A percentile compares a stretch with the other conserved stretches of the same genome.
Evolutionary conservation across 139 green algal species (phyloP).

Genomic region (Monoraphidium neglectum): DNA sequence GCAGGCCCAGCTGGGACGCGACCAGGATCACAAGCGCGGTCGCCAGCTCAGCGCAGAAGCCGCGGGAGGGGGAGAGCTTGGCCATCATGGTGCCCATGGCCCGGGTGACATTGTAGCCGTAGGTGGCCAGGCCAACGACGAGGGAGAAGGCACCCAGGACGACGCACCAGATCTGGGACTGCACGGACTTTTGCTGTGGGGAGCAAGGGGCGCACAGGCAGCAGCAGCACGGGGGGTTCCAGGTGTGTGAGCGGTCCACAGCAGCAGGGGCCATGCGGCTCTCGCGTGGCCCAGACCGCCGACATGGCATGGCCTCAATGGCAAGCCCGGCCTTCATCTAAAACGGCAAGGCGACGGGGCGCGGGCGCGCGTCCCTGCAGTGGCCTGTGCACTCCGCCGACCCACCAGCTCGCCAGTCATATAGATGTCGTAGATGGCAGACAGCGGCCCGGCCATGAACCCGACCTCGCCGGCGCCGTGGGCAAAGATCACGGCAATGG

Average conservation of each 20-base stretch:
- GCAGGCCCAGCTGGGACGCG: conserved; percentile 40
- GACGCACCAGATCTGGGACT: conserved; percentile 52
- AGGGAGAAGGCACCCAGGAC: conserved; percentile 53
- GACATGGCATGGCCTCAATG: no score
- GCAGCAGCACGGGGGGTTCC: no score
- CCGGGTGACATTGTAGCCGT: conserved; percentile 70
- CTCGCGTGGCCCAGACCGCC: no score
- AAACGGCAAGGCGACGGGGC: no score
- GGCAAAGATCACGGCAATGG: conserved; percentile 58
- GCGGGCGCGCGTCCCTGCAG: no score
- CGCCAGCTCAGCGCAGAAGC: conserved; percentile 69
- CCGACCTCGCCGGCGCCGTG: conserved; percentile 53
- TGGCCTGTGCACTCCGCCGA: no score
- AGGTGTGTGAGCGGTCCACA: no score
- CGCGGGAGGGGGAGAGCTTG: conserved; percentile 64
- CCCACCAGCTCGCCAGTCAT: conserved; percentile 35
- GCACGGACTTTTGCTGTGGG: conserved; percentile 24
- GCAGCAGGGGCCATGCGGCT: no score
- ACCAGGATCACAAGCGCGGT: conserved; percentile 65
- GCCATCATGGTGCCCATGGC: conserved; percentile 59
- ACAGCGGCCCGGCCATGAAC: conserved; percentile 56
- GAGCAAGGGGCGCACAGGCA: no score
- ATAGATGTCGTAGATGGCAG: conserved; percentile 52
- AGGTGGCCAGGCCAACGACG: conserved; percentile 66
- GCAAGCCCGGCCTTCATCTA: no score